Evolutionary conservation across 495 filamentous ascomycete genomes (phyloP).

Genomic region (Pyrenula aspistea): DNA sequence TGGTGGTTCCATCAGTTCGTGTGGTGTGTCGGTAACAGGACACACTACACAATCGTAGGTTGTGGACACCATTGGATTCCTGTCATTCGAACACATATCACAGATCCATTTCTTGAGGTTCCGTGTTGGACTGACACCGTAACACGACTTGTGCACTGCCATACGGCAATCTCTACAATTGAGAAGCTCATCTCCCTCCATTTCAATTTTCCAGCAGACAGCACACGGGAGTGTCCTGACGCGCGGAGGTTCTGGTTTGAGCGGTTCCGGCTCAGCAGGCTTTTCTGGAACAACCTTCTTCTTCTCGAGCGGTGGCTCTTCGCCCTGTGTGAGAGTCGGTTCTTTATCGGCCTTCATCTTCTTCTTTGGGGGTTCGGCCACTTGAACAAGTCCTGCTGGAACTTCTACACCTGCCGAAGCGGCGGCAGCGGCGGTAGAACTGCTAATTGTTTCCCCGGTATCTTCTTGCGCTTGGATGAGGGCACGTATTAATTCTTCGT

Average conservation of each 20-base stretch:
- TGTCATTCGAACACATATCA: slow-evolving; percentile 91
- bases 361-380: slow-evolving; percentile 44
- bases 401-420: slow-evolving; percentile 29
- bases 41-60: slow-evolving; percentile 89
- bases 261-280: slow-evolving; percentile 40
- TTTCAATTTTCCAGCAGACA: slow-evolving; percentile 66
- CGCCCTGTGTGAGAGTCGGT: slow-evolving; percentile 29
- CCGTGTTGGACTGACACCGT: slow-evolving; percentile 65
- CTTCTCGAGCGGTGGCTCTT: slow-evolving; percentile 41
- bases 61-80: slow-evolving; percentile 73
- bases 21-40: slow-evolving; percentile 57
- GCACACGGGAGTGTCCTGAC: slow-evolving; percentile 72
- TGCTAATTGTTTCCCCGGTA: slow-evolving; percentile 33
- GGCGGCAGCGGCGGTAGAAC: slow-evolving; percentile 30
- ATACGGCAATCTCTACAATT: slow-evolving; percentile 77
- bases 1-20: slow-evolving; percentile 73
- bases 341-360: slow-evolving; percentile 44
- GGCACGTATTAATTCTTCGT: slow-evolving; percentile 85
- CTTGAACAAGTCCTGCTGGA: slow-evolving; percentile 24
- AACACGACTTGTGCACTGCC: slow-evolving; percentile 88
- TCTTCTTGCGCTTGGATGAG: slow-evolving; percentile 45
- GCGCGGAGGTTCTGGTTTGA: slow-evolving; percentile 60
- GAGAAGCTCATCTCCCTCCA: slow-evolving; percentile 56
- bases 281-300: slow-evolving; percentile 47
- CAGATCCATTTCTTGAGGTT: slow-evolving; percentile 78